phyloP scores from a whole-genome alignment of 73 alveolate species.

The Urostyla sp. region DNA sequence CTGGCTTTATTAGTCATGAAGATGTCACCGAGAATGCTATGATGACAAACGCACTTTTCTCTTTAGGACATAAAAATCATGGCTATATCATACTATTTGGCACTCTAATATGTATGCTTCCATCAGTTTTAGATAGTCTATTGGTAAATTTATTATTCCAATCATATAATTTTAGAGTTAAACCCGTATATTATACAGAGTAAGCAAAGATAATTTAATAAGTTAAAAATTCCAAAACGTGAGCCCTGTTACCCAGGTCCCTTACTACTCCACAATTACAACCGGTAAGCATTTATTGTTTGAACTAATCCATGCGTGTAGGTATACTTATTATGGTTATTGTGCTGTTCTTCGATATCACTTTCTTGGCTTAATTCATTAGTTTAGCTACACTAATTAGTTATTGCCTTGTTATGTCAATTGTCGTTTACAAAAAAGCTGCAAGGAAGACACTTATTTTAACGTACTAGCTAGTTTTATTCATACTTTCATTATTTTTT shows the following conservation, averaged over 20 bases:
- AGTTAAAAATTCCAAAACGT: background rate
- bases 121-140: background rate
- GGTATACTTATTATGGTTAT: background rate
- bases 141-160: background rate
- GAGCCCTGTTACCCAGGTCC: background rate
- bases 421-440: background rate
- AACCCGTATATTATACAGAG: conserved; percentile 9
- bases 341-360: background rate
- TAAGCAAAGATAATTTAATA: conserved; percentile 1
- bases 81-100: background rate
- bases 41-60: background rate
- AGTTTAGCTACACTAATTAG: background rate
- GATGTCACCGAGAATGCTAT: background rate
- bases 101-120: background rate
- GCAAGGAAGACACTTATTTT: background rate
- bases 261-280: background rate
- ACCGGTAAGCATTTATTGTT: no score
- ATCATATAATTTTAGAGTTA: background rate
- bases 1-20: background rate
- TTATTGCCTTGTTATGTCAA: background rate
- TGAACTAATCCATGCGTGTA: no score
- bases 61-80: background rate
- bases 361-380: conserved; percentile 2
- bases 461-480: background rate
- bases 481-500: background rate